A percentile compares a stretch with the other conserved stretches of the same genome.
Evolutionary conservation across 2,329 filamentous ascomycete species (phyloP).

Genomic region (Xylaria arbuscula): DNA sequence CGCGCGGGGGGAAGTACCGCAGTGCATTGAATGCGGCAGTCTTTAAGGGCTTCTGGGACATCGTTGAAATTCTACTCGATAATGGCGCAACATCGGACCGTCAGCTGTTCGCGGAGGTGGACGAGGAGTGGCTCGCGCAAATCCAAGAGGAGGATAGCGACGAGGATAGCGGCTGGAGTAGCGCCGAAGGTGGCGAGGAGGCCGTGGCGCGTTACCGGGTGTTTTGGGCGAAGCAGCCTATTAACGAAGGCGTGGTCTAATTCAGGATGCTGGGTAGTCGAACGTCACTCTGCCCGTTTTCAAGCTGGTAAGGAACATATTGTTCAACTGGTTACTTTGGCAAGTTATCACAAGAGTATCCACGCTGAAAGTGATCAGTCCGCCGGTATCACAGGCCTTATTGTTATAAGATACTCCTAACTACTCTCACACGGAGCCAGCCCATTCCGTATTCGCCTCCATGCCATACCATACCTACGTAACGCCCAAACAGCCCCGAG

Average conservation of each 20-base stretch:
- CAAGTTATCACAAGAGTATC: too few species aligned
- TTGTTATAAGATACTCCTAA: too few species aligned
- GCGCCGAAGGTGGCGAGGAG: too few species aligned
- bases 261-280: too few species aligned
- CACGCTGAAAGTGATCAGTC: too few species aligned
- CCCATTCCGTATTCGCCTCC: constrained; percentile 17
- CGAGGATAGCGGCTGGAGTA: too few species aligned
- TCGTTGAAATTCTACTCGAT: constrained; percentile 20
- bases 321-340: too few species aligned
- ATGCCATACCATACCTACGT: constrained; percentile 15
- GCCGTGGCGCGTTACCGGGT: constrained; percentile 10
- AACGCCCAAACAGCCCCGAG: constrained; percentile 23
- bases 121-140: constrained; percentile 18
- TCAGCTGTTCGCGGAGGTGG: neutral
- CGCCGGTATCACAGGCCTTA: too few species aligned
- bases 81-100: constrained; percentile 12
- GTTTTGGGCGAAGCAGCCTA: constrained; percentile 17
- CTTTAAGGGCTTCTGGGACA: constrained; percentile 13
- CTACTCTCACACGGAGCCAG: too few species aligned
- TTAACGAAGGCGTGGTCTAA: neutral
- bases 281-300: too few species aligned
- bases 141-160: neutral
- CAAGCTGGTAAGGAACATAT: too few species aligned
- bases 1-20: constrained; percentile 12
- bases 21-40: constrained; percentile 21